A percentile compares a stretch with the other conserved stretches of the same genome.
phyloP scores from a whole-genome alignment of 2,329 filamentous ascomycete genomes.

The Aureobasidium sp. region DNA sequence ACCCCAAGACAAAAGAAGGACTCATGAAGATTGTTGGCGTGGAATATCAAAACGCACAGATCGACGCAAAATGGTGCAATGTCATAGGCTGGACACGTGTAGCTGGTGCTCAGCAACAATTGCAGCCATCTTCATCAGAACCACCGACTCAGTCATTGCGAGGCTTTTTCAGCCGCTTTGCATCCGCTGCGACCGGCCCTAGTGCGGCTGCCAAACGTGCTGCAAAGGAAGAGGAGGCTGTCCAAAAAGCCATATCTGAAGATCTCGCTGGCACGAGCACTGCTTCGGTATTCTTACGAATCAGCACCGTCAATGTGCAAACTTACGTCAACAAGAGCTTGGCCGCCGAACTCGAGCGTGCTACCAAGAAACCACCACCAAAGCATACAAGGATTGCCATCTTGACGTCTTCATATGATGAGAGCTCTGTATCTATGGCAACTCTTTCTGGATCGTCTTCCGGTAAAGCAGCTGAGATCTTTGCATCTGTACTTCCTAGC shows the following conservation, averaged over 20 bases:
- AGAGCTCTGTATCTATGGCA: conserved; percentile 59
- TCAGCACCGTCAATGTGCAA: conserved; percentile 75
- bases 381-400: conserved; percentile 81
- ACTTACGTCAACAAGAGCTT: conserved; percentile 69
- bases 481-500: conserved; percentile 80
- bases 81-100: conserved; percentile 72
- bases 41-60: conserved; percentile 79
- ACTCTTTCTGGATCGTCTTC: conserved; percentile 42
- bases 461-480: conserved; percentile 65
- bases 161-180: conserved; percentile 73
- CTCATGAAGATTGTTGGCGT: conserved; percentile 82
- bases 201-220: conserved; percentile 47
- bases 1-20: conserved; percentile 75
- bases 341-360: conserved; percentile 80
- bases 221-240: conserved; percentile 55
- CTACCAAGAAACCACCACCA: conserved; percentile 94
- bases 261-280: conserved; percentile 64
- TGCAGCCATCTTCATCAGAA: conserved; percentile 19
- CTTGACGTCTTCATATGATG: conserved; percentile 84
- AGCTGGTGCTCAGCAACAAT: conserved; percentile 7
- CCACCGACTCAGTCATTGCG: conserved; percentile 52
- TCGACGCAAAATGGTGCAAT: conserved; percentile 84
- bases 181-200: conserved; percentile 47
- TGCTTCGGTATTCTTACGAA: conserved; percentile 79
- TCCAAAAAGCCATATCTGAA: conserved; percentile 58